Percentiles rank a stretch among this genome's conserved stretches.
These are phyloP conservation scores for Gymnopus androsaceus DNA, from an alignment of 1,284 basidiomycete genomes.

Conservation along the genomic window DNA sequence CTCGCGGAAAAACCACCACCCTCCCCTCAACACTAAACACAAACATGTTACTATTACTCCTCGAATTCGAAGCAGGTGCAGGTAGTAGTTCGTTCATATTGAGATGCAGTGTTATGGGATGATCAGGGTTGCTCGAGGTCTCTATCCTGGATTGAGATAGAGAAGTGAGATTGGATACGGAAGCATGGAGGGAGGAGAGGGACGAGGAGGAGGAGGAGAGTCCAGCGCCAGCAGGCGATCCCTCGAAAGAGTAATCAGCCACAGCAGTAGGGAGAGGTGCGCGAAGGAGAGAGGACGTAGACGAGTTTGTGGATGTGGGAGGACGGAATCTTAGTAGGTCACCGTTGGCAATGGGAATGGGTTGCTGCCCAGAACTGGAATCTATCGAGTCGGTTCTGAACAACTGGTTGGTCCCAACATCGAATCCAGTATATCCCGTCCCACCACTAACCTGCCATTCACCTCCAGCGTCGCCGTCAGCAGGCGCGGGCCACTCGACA, in stretches of 20 bases:
- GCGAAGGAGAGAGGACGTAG: slow-evolving; percentile 64
- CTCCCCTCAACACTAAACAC: slow-evolving; percentile 67
- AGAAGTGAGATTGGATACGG: slow-evolving; percentile 28
- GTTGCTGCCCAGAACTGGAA: slow-evolving; percentile 31
- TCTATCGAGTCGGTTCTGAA: slow-evolving; percentile 52
- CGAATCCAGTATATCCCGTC: slow-evolving; percentile 68
- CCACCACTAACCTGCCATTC: slow-evolving; percentile 67
- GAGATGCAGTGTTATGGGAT: slow-evolving; percentile 69
- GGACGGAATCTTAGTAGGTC: background rate
- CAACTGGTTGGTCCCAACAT: slow-evolving; percentile 41
- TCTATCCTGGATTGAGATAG: slow-evolving; percentile 11
- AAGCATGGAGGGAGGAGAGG: slow-evolving; percentile 39
- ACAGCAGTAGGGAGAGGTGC: slow-evolving; percentile 66
- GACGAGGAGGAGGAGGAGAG: slow-evolving; percentile 56
- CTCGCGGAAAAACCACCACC: slow-evolving; percentile 57
- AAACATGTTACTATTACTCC: slow-evolving; percentile 50
- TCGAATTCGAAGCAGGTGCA: slow-evolving; percentile 36
- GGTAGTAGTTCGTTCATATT: slow-evolving; percentile 78
- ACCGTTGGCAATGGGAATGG: slow-evolving; percentile 18
- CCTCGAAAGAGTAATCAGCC: slow-evolving; percentile 75
- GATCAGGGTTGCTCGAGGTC: slow-evolving; percentile 42
- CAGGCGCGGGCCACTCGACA: slow-evolving; percentile 70
- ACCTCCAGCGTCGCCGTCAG: too few species aligned
- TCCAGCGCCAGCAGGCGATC: slow-evolving; percentile 43
- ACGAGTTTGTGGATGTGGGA: slow-evolving; percentile 37